A percentile compares a stretch with the other conserved stretches of the same genome.
Evolutionary conservation across 2,329 filamentous ascomycete genomes (phyloP).

Genomic region (Xylariomycetidae sp.): DNA sequence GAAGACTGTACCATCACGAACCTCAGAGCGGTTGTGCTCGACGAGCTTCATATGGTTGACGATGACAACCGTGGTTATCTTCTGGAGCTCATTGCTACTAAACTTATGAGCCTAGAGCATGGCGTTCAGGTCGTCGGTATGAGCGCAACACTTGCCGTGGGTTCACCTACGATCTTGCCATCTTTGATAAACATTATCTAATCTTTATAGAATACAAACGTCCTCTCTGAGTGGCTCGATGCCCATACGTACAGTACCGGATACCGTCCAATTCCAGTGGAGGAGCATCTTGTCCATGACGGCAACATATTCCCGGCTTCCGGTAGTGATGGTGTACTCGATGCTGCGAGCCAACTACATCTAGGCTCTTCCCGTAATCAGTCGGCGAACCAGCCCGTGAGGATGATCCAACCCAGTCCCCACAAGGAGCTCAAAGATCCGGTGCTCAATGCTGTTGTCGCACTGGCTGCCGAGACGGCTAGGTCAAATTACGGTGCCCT

Average conservation of each 20-base stretch:
- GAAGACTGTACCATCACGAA: constrained; percentile 63
- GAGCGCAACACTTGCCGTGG: constrained; percentile 72
- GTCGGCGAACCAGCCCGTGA: constrained; percentile 34
- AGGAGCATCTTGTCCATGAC: constrained; percentile 70
- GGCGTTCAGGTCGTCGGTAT: constrained; percentile 70
- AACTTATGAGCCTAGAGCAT: constrained; percentile 64
- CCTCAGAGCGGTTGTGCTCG: constrained; percentile 64
- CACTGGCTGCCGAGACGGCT: constrained; percentile 65
- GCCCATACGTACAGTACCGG: constrained; percentile 69
- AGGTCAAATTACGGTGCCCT: constrained; percentile 65
- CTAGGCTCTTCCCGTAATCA: constrained; percentile 27
- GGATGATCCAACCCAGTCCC: constrained; percentile 49
- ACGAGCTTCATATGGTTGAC: constrained; percentile 80
- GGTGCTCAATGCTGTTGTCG: constrained; percentile 65
- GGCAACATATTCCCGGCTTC: constrained; percentile 61
- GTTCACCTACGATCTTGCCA: constrained; percentile 18
- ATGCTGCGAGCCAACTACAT: constrained; percentile 50
- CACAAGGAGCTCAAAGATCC: constrained; percentile 61
- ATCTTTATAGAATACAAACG: constrained; percentile 63
- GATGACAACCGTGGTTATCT: constrained; percentile 73
- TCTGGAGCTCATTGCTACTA: constrained; percentile 69
- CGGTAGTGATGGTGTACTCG: constrained; percentile 53
- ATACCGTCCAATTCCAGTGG: constrained; percentile 70
- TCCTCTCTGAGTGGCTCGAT: constrained; percentile 65
- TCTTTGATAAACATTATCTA: no score